Conservation (phyloP, 1,139 yeast genomes). For the Yamadazyma blattariae region DNA sequence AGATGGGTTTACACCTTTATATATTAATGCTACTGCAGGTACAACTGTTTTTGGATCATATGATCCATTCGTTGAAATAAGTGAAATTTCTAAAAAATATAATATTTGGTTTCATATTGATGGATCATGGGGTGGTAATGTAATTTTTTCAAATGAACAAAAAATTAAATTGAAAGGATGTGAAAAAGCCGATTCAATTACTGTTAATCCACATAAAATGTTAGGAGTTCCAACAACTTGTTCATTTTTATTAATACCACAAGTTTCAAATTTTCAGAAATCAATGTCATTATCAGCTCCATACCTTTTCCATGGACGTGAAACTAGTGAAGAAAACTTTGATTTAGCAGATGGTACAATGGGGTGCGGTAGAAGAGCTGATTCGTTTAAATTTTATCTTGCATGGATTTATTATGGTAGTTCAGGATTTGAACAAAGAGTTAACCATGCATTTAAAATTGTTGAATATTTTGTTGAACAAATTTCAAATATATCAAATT, state of each 20-base stretch:
- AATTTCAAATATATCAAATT: constrained; percentile 35
- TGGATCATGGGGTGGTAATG: constrained; percentile 93
- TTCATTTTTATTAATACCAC: constrained; percentile 72
- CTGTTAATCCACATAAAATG: constrained; percentile 87
- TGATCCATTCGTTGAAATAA: constrained; percentile 62
- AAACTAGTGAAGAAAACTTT: constrained; percentile 53
- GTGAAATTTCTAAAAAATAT: constrained; percentile 51
- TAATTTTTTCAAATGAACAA: constrained; percentile 59
- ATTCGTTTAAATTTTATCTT: constrained; percentile 73
- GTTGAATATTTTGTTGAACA: constrained; percentile 57
- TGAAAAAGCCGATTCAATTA: constrained; percentile 71
- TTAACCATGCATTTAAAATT: constrained; percentile 70
- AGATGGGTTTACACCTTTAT: constrained; percentile 68
- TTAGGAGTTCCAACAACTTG: constrained; percentile 90
- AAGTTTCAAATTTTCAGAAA: constrained; percentile 60
- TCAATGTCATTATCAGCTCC: constrained; percentile 82
- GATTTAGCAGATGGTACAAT: constrained; percentile 89
- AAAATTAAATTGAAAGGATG: constrained; percentile 52
- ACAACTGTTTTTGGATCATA: constrained; percentile 86
- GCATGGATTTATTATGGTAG: constrained; percentile 82
- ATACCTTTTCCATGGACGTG: constrained; percentile 70
- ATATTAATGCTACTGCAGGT: constrained; percentile 83
- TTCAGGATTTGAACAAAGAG: constrained; percentile 51
- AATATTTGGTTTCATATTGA: constrained; percentile 78
- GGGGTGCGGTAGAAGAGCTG: constrained; percentile 91